These are phyloP conservation scores for Gnaphalium uliginosum DNA, from an alignment of 129 eudicot species.

Conservation along the genomic window DNA sequence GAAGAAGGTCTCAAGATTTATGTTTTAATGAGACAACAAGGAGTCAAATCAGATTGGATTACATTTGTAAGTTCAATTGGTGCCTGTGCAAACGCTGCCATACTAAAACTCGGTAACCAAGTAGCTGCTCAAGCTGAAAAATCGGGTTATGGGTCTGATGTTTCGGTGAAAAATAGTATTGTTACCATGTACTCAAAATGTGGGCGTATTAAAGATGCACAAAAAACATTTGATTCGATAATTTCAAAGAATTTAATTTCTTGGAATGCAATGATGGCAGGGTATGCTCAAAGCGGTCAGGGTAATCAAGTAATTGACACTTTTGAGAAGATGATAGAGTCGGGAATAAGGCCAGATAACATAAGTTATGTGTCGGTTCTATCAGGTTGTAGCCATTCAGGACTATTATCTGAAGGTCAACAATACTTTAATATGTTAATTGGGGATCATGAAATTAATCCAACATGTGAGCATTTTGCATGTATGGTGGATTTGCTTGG, in stretches of 20 bases:
- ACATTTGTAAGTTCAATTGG: slow-evolving; percentile 41
- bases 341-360: slow-evolving; percentile 40
- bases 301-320: slow-evolving; percentile 42
- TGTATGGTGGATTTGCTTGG: slow-evolving; percentile 58
- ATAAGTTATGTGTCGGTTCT: slow-evolving; percentile 49
- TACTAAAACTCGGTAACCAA: slow-evolving; percentile 51
- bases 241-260: slow-evolving; percentile 45
- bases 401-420: slow-evolving; percentile 46
- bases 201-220: slow-evolving; percentile 46
- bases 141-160: slow-evolving; percentile 41
- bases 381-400: slow-evolving; percentile 65
- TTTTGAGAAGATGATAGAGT: slow-evolving; percentile 42
- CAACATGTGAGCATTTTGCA: slow-evolving; percentile 51
- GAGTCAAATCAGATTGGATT: slow-evolving; percentile 51
- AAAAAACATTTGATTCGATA: slow-evolving; percentile 43
- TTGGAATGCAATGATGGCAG: slow-evolving; percentile 60
- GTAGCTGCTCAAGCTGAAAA: slow-evolving; percentile 49
- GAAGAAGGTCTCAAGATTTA: slow-evolving; percentile 52
- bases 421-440: slow-evolving; percentile 45
- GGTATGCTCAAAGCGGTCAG: slow-evolving; percentile 52
- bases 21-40: slow-evolving; percentile 46
- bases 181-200: slow-evolving; percentile 54
- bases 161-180: slow-evolving; percentile 40
- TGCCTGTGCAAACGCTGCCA: slow-evolving; percentile 45
- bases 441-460: slow-evolving; percentile 29